phyloP scores from a whole-genome alignment of 805 yeast genomes.

The Barnettozyma vustinii region DNA sequence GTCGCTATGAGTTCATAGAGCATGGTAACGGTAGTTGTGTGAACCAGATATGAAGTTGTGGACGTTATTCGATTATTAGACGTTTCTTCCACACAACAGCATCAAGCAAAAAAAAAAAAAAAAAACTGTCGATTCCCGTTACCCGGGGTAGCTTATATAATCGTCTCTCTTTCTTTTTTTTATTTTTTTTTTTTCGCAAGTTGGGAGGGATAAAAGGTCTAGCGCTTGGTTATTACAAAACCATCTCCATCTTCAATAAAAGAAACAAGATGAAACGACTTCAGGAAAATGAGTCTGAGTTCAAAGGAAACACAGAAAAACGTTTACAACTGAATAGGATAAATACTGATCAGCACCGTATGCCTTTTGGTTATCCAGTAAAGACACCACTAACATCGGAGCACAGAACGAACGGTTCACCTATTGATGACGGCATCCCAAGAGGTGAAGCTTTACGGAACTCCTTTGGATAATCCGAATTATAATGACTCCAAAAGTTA shows the following conservation, averaged over 20 bases:
- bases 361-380: background rate
- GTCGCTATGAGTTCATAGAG: conserved; percentile 87
- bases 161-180: no score
- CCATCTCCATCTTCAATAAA: background rate
- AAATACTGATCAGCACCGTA: background rate
- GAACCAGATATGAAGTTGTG: background rate
- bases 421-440: background rate
- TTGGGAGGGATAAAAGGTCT: no score
- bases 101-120: background rate
- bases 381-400: background rate
- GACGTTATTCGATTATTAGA: background rate
- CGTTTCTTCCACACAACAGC: background rate
- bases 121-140: background rate
- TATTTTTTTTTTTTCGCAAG: no score
- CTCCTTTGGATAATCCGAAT: background rate
- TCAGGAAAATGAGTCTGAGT: background rate
- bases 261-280: background rate
- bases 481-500: background rate
- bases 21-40: conserved; percentile 39
- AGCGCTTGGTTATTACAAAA: no score
- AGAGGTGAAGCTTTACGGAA: background rate
- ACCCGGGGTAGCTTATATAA: background rate
- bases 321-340: background rate
- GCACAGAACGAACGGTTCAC: background rate
- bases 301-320: background rate